Evolutionary conservation across 148 eudicot genomes (phyloP).

Genomic region (Camellia lanceoleosa): DNA sequence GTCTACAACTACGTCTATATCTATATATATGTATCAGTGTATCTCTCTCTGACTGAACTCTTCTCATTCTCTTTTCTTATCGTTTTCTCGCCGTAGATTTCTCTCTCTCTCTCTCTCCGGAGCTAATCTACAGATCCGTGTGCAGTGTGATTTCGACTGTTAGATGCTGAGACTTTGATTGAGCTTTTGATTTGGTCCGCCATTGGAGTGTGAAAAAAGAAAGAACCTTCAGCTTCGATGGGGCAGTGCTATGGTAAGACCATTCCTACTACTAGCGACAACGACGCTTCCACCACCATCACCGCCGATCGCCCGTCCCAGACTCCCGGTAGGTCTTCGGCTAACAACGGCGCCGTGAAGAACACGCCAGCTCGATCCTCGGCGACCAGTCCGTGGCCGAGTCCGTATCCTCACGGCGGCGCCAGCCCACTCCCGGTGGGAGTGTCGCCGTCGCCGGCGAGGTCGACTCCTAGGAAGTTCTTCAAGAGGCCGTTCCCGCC

Average conservation of each 20-base stretch:
- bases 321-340: conserved; percentile 48
- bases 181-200: conserved; percentile 21
- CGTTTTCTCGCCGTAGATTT: conserved; percentile 27
- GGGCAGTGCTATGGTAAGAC: conserved; percentile 80
- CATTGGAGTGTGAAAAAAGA: not conserved
- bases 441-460: conserved; percentile 67
- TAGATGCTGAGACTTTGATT: conserved; percentile 20
- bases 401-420: conserved; percentile 55
- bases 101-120: conserved; percentile 15
- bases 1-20: not conserved
- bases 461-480: conserved; percentile 68
- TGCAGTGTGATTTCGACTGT: conserved; percentile 33
- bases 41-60: conserved; percentile 8
- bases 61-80: conserved; percentile 34
- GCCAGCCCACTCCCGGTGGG: conserved; percentile 47
- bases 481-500: conserved; percentile 61
- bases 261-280: conserved; percentile 41
- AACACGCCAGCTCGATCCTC: conserved; percentile 46
- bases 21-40: not conserved
- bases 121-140: conserved; percentile 17
- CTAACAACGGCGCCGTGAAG: conserved; percentile 31
- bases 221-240: conserved; percentile 31
- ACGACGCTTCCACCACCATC: conserved; percentile 14
- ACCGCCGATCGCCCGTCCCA: conserved; percentile 30
- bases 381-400: conserved; percentile 56